phyloP scores from a whole-genome alignment of 129 eudicot species.

The Escallonia herrerae region DNA sequence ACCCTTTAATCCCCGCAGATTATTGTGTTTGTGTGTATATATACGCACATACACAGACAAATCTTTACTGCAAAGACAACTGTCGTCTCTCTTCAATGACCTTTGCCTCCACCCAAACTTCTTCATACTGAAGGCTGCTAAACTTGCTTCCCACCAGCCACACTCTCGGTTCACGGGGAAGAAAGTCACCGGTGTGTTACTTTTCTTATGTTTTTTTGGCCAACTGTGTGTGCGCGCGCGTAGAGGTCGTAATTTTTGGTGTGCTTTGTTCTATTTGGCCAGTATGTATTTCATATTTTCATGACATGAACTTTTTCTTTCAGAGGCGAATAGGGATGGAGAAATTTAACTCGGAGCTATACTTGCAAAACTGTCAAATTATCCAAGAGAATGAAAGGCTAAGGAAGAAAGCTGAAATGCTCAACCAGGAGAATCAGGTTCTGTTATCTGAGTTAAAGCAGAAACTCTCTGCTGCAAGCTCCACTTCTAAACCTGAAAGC shows the following conservation, averaged over 20 bases:
- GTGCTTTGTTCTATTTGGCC: background rate
- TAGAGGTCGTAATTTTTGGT: background rate
- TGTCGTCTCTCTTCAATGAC: too few species aligned
- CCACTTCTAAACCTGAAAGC: slow-evolving; percentile 13
- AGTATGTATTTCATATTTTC: too few species aligned
- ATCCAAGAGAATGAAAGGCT: slow-evolving; percentile 60
- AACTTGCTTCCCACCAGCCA: slow-evolving; percentile 1
- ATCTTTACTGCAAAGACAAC: background rate
- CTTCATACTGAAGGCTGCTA: background rate
- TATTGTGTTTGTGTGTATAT: slow-evolving; percentile 10
- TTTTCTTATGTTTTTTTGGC: too few species aligned
- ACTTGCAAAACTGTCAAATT: slow-evolving; percentile 48
- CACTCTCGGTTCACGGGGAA: background rate
- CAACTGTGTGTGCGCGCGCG: background rate
- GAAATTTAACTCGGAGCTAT: slow-evolving; percentile 46
- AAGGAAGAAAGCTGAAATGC: slow-evolving; percentile 43
- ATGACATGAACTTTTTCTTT: background rate
- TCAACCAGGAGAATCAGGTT: slow-evolving; percentile 62
- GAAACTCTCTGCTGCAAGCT: slow-evolving; percentile 27
- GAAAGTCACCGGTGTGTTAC: too few species aligned
- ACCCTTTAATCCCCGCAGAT: background rate
- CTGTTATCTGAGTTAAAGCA: slow-evolving; percentile 41
- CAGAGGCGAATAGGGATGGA: slow-evolving; percentile 41
- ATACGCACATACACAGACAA: too few species aligned
- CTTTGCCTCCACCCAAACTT: background rate